These are phyloP conservation scores for Lycium ferocissimum DNA, from an alignment of 257 asterid genomes.

Conservation along the genomic window DNA sequence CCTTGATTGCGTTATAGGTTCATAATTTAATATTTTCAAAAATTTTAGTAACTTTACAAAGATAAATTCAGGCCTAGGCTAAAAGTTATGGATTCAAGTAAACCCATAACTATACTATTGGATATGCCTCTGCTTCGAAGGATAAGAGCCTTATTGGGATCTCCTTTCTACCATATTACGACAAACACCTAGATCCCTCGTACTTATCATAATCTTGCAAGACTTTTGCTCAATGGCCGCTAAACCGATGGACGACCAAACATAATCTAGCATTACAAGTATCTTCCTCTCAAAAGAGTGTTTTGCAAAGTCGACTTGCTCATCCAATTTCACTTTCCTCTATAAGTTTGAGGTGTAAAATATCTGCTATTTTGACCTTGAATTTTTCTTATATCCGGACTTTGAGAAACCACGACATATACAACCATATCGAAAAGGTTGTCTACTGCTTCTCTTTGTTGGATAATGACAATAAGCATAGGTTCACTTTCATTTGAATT, in stretches of 20 bases:
- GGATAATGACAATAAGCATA: background rate
- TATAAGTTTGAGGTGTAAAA: background rate
- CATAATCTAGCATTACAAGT: constrained; percentile 33
- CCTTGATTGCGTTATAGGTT: too few relatives aligned
- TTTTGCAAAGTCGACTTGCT: constrained; percentile 7
- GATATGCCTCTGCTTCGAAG: too few relatives aligned
- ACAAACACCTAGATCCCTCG: background rate
- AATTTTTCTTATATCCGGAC: constrained; percentile 16
- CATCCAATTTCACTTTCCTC: constrained; percentile 22
- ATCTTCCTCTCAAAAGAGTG: constrained; percentile 4
- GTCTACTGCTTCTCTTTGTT: constrained; percentile 19
- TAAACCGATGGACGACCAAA: constrained; percentile 29
- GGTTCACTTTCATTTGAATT: background rate
- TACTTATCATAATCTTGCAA: constrained; percentile 14
- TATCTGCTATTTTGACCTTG: constrained; percentile 21
- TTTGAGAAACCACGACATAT: constrained; percentile 25
- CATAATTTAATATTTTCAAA: too few relatives aligned
- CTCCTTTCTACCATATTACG: background rate
- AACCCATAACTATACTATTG: too few relatives aligned
- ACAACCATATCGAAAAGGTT: constrained; percentile 22
- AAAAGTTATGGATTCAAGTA: too few relatives aligned
- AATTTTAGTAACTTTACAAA: too few relatives aligned
- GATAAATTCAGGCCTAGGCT: too few relatives aligned
- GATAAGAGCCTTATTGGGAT: background rate
- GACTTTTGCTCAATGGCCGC: background rate